Evolutionary conservation across 2,329 filamentous ascomycete species (phyloP), one percentile per base, ranked within the genome.

Genomic region (Nectriaceae sp.): DNA sequence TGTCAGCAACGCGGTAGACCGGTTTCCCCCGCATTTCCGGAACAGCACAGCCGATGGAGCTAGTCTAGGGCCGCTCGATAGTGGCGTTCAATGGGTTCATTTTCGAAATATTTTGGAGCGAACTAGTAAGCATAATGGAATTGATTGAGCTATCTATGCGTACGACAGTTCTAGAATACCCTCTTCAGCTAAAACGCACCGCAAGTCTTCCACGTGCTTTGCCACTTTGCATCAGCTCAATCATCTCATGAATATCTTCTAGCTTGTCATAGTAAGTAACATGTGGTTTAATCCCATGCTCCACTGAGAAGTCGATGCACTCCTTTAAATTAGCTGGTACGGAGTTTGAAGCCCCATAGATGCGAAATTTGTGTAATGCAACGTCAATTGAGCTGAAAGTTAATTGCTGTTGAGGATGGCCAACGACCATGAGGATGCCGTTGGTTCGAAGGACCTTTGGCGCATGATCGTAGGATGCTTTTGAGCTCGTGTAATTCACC

Each of bases 401-500:
- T 11, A 53, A 21, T 11, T 49, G 50, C 26, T 46, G 40, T 18
- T 52, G 40, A 11, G 53, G 49, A 22, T 53, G 52, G 10, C 53
- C 53, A 13, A 46, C 53, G 3, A 51, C 50, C 49, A 53, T 55
- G 4, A 55, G 24, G 11, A 55, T 40, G 13, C 53, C 53, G 20
- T 48, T 53, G 4, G 42, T 42, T 38, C 40, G 39, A 19, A 47
- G 19, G 3, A 20, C 33, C 18, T 47, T 35, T n/a, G 29, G 31
- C 6, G 45, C 31, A 11, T 6, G 13, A 4, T 42, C 40, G 16
- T 47, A 47, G 13, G 45, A 39, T 4, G 31, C 31, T 5, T 42
- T 47, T 4, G 45, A 42, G 8, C 20, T 20, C 15, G 38, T 47
- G 33, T 36, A 47, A 11, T 42, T 39, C 15, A 39, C 45, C 5